A percentile compares a stretch with the other conserved stretches of the same genome.
Evolutionary conservation across 352 stramenopile genomes (phyloP).

Genomic region (Globisporangium splendens): DNA sequence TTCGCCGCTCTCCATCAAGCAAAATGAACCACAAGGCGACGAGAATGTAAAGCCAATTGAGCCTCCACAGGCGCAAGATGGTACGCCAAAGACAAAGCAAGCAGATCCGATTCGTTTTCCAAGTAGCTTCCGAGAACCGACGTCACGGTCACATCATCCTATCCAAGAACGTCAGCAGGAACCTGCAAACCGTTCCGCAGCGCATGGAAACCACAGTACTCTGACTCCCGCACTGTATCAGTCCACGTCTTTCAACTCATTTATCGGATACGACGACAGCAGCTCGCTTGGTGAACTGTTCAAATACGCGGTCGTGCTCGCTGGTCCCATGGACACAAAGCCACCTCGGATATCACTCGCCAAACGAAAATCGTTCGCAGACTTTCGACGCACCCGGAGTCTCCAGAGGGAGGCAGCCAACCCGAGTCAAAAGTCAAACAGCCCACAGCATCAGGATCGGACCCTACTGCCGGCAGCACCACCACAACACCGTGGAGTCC

Average conservation of each 20-base stretch:
- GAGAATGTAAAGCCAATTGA: too few relatives aligned
- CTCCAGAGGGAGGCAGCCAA: conserved; percentile 19
- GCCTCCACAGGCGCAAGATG: too few relatives aligned
- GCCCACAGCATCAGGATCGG: too few relatives aligned
- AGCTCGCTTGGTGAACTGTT: conserved; percentile 52
- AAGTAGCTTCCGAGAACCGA: too few relatives aligned
- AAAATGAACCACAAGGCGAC: neutral
- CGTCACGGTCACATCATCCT: too few relatives aligned
- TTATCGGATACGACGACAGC: conserved; percentile 36
- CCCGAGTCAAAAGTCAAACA: too few relatives aligned
- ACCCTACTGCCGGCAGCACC: too few relatives aligned
- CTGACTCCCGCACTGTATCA: conserved; percentile 13
- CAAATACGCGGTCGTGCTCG: conserved; percentile 69
- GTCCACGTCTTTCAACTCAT: conserved; percentile 17
- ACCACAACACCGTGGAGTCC: conserved; percentile 8
- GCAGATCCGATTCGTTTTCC: too few relatives aligned
- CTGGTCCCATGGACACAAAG: conserved; percentile 33
- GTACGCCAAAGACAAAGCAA: too few relatives aligned
- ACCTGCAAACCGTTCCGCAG: too few relatives aligned
- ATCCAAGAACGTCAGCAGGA: too few relatives aligned
- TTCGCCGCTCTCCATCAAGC: neutral
- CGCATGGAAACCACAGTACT: neutral
- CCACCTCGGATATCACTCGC: conserved; percentile 27
- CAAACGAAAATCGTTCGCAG: conserved; percentile 27
- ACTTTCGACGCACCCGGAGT: conserved; percentile 41